These are phyloP conservation scores for Rhizoctonia solani DNA, from an alignment of 1,284 basidiomycete genomes.

Conservation along the genomic window DNA sequence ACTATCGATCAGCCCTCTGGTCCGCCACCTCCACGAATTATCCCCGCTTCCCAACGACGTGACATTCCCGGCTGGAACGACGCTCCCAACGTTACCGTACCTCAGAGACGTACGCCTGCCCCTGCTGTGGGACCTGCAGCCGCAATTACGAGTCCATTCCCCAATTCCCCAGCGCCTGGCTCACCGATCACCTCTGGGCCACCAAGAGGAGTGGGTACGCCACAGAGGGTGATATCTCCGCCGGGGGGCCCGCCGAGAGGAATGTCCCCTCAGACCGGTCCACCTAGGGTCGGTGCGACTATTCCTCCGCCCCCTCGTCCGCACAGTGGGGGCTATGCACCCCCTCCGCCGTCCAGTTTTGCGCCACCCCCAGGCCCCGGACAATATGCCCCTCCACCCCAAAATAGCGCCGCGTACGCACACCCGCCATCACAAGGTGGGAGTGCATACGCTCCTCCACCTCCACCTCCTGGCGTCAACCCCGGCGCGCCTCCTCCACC, in stretches of 20 bases:
- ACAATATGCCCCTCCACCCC: conserved; percentile 39
- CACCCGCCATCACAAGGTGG: conserved; percentile 47
- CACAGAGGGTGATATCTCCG: conserved; percentile 42
- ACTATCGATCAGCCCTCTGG: conserved; percentile 47
- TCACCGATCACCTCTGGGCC: conserved; percentile 46
- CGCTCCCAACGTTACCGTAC: conserved; percentile 60
- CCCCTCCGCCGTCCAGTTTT: conserved; percentile 41
- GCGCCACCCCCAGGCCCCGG: too few relatives aligned
- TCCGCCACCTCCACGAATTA: conserved; percentile 45
- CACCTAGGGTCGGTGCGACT: conserved; percentile 30
- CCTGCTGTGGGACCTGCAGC: conserved; percentile 58
- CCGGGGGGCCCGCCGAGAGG: conserved; percentile 44
- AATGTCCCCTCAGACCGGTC: conserved; percentile 41
- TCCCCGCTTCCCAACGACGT: conserved; percentile 55
- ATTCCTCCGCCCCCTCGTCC: conserved; percentile 35
- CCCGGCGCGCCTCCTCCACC: conserved; percentile 45
- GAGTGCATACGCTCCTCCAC: conserved; percentile 48
- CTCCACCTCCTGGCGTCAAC: conserved; percentile 50
- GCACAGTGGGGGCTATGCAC: conserved; percentile 43
- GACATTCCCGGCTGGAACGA: conserved; percentile 93
- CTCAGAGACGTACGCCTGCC: conserved; percentile 59
- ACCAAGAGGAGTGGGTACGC: conserved; percentile 38
- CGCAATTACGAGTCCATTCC: conserved; percentile 89
- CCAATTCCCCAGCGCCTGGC: conserved; percentile 60
- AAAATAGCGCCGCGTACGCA: conserved; percentile 41